These are phyloP conservation scores for Emmonsiellopsis sp. DNA, from an alignment of 2,329 filamentous ascomycete genomes.

Conservation along the genomic window DNA sequence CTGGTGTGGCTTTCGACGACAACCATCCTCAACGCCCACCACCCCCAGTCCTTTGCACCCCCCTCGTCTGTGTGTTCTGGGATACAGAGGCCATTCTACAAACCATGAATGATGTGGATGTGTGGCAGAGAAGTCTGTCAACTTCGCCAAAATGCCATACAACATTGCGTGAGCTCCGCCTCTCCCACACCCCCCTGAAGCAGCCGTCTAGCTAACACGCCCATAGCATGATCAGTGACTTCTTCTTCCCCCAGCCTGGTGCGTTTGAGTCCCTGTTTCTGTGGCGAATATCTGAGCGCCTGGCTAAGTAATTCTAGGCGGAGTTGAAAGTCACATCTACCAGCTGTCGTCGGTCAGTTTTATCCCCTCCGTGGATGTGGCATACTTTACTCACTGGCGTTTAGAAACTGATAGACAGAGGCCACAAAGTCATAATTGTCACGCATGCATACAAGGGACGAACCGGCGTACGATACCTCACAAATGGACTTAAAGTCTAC, in stretches of 20 bases:
- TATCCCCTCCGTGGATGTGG: background rate
- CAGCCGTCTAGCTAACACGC: constrained; percentile 13
- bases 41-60: background rate
- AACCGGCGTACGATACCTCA: constrained; percentile 87
- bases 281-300: background rate
- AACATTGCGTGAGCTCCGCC: constrained; percentile 52
- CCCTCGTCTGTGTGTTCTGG: background rate
- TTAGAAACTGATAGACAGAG: constrained; percentile 87
- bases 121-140: constrained; percentile 9
- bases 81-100: background rate
- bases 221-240: constrained; percentile 86
- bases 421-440: constrained; percentile 96
- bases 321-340: constrained; percentile 97
- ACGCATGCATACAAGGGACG: constrained; percentile 90
- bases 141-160: constrained; percentile 49
- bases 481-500: constrained; percentile 96
- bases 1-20: background rate
- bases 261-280: constrained; percentile 11
- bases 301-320: constrained; percentile 41
- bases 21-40: background rate
- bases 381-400: constrained; percentile 5
- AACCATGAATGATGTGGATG: constrained; percentile 8
- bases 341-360: constrained; percentile 66
- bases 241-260: constrained; percentile 95
- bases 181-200: constrained; percentile 2